Base-by-base conservation (phyloP, 1,284 basidiomycete species). In the Testicularia cyperi region DNA sequence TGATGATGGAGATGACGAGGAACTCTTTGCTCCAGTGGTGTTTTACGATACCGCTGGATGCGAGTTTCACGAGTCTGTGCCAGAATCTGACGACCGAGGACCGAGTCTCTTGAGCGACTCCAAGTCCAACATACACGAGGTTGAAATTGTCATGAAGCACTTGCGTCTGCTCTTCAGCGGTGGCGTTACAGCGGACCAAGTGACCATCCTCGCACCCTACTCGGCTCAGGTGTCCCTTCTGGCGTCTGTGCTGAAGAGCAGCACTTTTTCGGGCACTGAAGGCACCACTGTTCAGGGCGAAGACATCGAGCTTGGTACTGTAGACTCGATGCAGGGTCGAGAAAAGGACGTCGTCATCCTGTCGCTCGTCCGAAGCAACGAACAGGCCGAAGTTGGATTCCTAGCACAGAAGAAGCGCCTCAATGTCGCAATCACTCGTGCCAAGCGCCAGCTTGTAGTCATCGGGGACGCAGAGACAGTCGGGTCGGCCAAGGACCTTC, bases 51-150 rank as follows among this genome's bases (percentile, higher is more conserved):
- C 77, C 32, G 62, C 49, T 10, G 63, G 61, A 2, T 43, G 49
- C 18, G 68, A 69, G 19, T 63, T 54, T 35, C 65, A 65, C 35
- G 72, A 71, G 16, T 38, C 40, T 1, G 38, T 40, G 0, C 43
- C 47, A 2, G 33, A 41, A 2, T 42, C 48, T 1, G 61, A 57
- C 16, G 57, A 49, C 19, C n/a, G n/a, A n/a, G n/a, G n/a, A n/a
- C 35, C 32, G 8, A 8, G 36, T 1, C 20, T 55, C 12, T 26
- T 51, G 3, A 44, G 46, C 4, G 58, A 62, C 22, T 47, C 43
- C 65, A 83, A 87, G 65, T 87, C 84, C 65, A 98, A 98, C 68
- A 89, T 91, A 78, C 95, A 97, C 72, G 94, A 98, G 70, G 90
- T 86, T 0, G 84, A 82, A 9, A 81, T 96, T 2, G 91, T 95